These are phyloP conservation scores for Tuber microsphaerosporum DNA, from an alignment of 495 filamentous ascomycete genomes.

Conservation along the genomic window DNA sequence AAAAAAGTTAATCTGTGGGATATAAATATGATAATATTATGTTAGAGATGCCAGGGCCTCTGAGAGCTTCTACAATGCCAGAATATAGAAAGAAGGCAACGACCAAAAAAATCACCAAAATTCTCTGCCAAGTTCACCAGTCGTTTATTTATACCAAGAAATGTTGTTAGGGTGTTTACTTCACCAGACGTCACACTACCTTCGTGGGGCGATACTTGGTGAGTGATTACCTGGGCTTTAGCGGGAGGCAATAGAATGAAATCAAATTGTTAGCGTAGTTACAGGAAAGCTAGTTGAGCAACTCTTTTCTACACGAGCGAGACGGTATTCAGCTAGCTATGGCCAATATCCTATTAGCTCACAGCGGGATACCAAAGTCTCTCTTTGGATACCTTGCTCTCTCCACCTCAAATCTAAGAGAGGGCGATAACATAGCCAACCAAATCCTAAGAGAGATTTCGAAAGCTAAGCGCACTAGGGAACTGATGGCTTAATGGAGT, in stretches of 20 bases:
- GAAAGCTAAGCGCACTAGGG: neutral
- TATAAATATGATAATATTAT: fast-evolving
- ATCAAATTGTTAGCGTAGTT: neutral
- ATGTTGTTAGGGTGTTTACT: neutral
- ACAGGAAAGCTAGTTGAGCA: neutral
- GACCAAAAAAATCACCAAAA: neutral
- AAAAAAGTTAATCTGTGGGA: neutral
- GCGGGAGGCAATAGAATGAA: neutral
- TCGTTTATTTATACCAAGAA: neutral
- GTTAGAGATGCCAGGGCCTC: neutral
- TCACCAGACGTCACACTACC: neutral
- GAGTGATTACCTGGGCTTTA: neutral
- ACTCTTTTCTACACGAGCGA: neutral
- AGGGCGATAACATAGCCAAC: neutral
- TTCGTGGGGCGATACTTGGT: neutral
- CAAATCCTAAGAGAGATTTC: neutral
- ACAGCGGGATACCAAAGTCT: neutral
- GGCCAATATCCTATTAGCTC: neutral
- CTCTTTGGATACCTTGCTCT: neutral
- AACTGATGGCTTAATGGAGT: neutral
- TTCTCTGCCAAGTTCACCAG: neutral
- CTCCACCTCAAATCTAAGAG: neutral
- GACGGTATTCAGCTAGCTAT: neutral
- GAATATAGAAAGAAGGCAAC: neutral
- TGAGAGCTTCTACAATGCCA: neutral